Base-by-base conservation (phyloP, 2,329 filamentous ascomycete genomes). In the Dothidotthia symphoricarpi region DNA sequence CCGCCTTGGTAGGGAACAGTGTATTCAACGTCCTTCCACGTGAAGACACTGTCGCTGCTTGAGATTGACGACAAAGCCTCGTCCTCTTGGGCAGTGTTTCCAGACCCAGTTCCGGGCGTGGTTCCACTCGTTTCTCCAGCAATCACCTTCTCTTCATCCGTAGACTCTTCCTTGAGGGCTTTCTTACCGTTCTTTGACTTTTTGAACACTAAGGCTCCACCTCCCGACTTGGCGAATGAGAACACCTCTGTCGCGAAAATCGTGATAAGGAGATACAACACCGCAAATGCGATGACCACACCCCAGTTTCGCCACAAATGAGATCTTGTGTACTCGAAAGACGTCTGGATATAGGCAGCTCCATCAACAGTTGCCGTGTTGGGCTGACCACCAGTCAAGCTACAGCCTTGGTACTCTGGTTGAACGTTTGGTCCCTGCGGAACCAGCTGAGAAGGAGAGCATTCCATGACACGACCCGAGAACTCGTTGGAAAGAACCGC, bases 301-400 rank as follows among this genome's bases (percentile, higher is more conserved):
- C 84, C 86, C 55, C 86, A 88, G 60, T 91, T 89, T 3, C 86
- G 80, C 73, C 82, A 85, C 0, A 84, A 63, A 53, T 85, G 73
- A 16, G 66, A 68, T 13, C 79, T 69, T 0, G 73, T 73, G 52
- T 82, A 83, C 29, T 75, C 68, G 61, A 77, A 85, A 6, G 73
- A 73, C 1, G 71, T 70, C 8, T 68, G 50, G 2, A 84, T 57
- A 51, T 84, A 86, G 15, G 67, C 66, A 2, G 70, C 59, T 24
- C 82, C 82, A 22, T 71, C 53, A 10, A 85, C 75, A 3, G 59
- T 68, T 1, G 69, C 67, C 14, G 70, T 69, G 22, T 76, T 77
- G 10, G 77, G 61, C 16, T 66, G 55, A 9, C 80, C 75, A n/a
- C 82, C 82, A 16, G 75, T 69, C 26, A 85, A 62, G 26, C 76